phyloP scores from a whole-genome alignment of 108 stramenopile genomes.

The Phaeodactylum tricornutum region DNA sequence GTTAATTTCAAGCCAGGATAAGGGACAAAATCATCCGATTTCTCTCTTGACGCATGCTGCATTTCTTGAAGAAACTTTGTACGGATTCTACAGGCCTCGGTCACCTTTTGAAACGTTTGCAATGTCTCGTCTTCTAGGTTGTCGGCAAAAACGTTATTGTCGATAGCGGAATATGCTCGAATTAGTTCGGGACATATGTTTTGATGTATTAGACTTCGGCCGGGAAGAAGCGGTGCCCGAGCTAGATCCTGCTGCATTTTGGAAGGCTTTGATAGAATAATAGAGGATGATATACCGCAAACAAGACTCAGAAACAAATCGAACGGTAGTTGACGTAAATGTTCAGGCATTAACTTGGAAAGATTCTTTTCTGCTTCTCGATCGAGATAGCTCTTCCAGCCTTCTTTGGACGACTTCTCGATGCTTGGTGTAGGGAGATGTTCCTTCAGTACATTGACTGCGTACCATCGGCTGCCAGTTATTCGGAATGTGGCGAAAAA shows the following conservation, averaged over 20 bases:
- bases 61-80: no score
- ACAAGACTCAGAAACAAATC: conserved; percentile 9
- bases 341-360: neutral
- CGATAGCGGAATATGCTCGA: neutral
- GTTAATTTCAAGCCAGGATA: no score
- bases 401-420: neutral
- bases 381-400: conserved; percentile 10
- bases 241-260: neutral
- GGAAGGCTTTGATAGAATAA: neutral
- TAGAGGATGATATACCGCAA: conserved; percentile 1
- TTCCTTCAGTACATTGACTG: neutral
- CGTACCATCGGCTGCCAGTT: neutral
- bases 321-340: neutral
- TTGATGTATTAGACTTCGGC: conserved; percentile 4
- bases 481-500: conserved; percentile 9
- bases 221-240: conserved; percentile 4
- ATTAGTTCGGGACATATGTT: conserved; percentile 6
- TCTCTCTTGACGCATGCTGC: no score
- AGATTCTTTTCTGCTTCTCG: conserved; percentile 1
- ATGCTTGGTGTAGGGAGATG: neutral
- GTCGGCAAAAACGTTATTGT: no score
- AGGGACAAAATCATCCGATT: no score
- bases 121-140: no score
- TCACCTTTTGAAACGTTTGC: no score
- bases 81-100: no score